Evolutionary conservation across 306 rosid genomes (phyloP), one percentile per base, ranked within the genome.

Genomic region (Cucurbita maxima): DNA sequence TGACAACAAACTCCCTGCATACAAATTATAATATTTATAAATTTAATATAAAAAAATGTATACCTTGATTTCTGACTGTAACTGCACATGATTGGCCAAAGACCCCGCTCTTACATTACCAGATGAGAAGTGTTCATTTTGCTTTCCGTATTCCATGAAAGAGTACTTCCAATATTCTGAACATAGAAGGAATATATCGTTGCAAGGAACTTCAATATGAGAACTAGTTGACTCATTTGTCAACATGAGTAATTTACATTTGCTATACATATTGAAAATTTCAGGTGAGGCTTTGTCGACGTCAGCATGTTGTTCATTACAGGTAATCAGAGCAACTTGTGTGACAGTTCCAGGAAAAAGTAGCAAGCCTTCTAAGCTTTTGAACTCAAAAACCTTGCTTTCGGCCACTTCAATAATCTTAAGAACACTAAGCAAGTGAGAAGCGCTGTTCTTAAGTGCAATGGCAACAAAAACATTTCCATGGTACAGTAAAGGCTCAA

Each of bases 331-430:
- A 75, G 97, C 92, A 75, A 88, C 89, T 76, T 91, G 89, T 19
- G 99, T 89, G 71, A 82, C 81, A 38, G 87, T 83, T 3, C 86
- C 86, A 25, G 99, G 99, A 78, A 87, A 89, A 81, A 94, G 96
- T 72, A 94, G 81, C 60, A 94, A 88, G 37, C 89, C 90, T 75
- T 84, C 92, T 80, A 77, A 66, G 67, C 81, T 89, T 79, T 86
- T 90, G 48, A 89, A 73, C 76, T 52, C 84, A 71, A 94, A 89
- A 76, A 81, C 58, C 78, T 85, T 56, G 16, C 60, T 15, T 6
- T 87, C 95, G 34, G 88, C 76, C 55, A 82, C 87, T 76, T 86
- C 90, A 57, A 81, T 70, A 44, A 87, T 76, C 80, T 87, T 84
- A 55, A 81, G 76, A 82, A 91, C 83, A 76, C 81, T 86, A 79